A percentile compares a stretch with the other conserved stretches of the same genome.
Conservation (phyloP, 768 basidiomycete genomes). For the Lactarius quietus region DNA sequence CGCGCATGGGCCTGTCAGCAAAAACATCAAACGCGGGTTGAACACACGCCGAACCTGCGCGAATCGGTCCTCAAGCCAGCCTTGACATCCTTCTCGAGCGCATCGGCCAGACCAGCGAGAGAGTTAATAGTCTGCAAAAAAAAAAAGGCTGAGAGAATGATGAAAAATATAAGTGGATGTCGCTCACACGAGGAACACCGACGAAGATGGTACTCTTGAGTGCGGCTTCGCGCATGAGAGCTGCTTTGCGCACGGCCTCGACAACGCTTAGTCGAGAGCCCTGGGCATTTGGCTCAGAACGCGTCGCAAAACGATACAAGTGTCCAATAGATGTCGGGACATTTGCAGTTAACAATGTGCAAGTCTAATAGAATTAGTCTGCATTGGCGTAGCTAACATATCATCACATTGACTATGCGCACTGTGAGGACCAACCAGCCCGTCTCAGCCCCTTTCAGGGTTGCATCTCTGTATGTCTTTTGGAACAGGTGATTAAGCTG, state of each 20-base stretch:
- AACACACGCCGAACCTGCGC: conserved; percentile 34
- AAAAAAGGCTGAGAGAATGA: not conserved
- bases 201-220: conserved; percentile 89
- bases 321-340: conserved; percentile 74
- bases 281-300: conserved; percentile 40
- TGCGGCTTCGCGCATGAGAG: conserved; percentile 85
- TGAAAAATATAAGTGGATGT: not conserved
- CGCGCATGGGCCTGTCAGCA: not conserved
- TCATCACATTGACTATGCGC: conserved; percentile 30
- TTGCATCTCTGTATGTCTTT: conserved; percentile 64
- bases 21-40: conserved; percentile 18
- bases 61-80: conserved; percentile 61
- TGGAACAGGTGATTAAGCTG: conserved; percentile 54
- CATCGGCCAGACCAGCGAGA: conserved; percentile 70
- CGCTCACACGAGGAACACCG: conserved; percentile 71
- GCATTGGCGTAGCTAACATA: not conserved
- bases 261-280: conserved; percentile 43
- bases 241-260: conserved; percentile 67
- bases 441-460: conserved; percentile 58
- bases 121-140: conserved; percentile 64
- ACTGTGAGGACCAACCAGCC: conserved; percentile 83
- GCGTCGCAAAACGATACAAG: conserved; percentile 75
- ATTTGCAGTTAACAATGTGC: conserved; percentile 79
- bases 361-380: conserved; percentile 48
- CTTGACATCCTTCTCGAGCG: conserved; percentile 80